A percentile compares a stretch with the other conserved stretches of the same genome.
Evolutionary conservation across 805 yeast genomes (phyloP).

Genomic region (Ogataea ramenticola): DNA sequence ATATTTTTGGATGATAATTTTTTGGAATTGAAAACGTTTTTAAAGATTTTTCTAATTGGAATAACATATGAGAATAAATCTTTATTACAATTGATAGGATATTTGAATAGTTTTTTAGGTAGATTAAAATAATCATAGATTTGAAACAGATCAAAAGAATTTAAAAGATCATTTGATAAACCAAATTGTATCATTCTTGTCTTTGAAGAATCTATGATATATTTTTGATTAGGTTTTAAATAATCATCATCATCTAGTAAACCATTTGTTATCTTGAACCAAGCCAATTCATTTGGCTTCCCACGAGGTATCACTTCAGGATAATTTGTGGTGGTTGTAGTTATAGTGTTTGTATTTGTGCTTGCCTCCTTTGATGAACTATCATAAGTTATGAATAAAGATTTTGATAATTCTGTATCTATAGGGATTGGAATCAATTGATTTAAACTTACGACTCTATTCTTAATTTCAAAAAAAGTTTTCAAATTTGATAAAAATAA

Average conservation of each 20-base stretch:
- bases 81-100: slow-evolving; percentile 3
- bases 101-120: background rate
- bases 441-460: slow-evolving; percentile 53
- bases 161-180: slow-evolving; percentile 30
- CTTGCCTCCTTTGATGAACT: slow-evolving; percentile 9
- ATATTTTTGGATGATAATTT: slow-evolving; percentile 22
- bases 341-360: too few relatives aligned
- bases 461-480: slow-evolving; percentile 47
- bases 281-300: slow-evolving; percentile 65
- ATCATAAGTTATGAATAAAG: slow-evolving; percentile 37
- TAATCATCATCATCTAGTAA: slow-evolving; percentile 21
- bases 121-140: background rate
- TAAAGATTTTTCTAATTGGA: slow-evolving; percentile 45
- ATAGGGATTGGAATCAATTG: slow-evolving; percentile 75
- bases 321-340: slow-evolving; percentile 4
- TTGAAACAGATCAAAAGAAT: slow-evolving; percentile 13
- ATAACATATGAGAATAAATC: slow-evolving; percentile 39
- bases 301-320: slow-evolving; percentile 47
- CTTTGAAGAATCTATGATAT: slow-evolving; percentile 54
- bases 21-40: slow-evolving; percentile 36
- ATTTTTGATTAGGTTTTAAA: slow-evolving; percentile 30
- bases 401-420: slow-evolving; percentile 58
- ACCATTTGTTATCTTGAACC: slow-evolving; percentile 69
- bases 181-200: slow-evolving; percentile 72
- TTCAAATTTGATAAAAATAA: slow-evolving; percentile 56